These are phyloP conservation scores for Erodium maritimum DNA, from an alignment of 345 rosid species.

Conservation along the genomic window DNA sequence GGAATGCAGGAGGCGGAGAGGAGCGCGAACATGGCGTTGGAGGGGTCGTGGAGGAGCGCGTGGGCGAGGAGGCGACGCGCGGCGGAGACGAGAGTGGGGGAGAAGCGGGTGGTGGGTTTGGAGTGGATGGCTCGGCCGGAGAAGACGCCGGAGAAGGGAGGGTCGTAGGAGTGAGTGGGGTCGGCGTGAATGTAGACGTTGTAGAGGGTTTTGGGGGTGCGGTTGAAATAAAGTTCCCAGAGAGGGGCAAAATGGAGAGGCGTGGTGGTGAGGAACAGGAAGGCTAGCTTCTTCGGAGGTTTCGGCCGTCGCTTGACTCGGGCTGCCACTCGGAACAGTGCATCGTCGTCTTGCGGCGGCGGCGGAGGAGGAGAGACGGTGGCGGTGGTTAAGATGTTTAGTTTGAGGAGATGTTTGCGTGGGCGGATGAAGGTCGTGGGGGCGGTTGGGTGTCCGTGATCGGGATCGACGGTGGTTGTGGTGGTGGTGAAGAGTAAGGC, in stretches of 20 bases:
- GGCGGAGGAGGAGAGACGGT: slow-evolving; percentile 4
- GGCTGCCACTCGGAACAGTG: slow-evolving; percentile 35
- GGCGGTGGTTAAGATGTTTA: background rate
- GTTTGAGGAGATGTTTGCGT: slow-evolving; percentile 4
- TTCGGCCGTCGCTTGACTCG: slow-evolving; percentile 28
- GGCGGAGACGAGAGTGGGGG: slow-evolving; percentile 58
- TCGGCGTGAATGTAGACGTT: slow-evolving; percentile 70
- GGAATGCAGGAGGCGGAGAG: slow-evolving; percentile 69
- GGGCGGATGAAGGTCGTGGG: background rate
- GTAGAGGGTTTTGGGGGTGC: slow-evolving; percentile 22
- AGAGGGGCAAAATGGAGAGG: slow-evolving; percentile 60
- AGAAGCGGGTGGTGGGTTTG: slow-evolving; percentile 29
- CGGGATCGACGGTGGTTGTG: slow-evolving; percentile 16
- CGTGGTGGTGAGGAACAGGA: slow-evolving; percentile 51
- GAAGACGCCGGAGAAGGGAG: slow-evolving; percentile 49
- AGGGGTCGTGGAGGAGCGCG: slow-evolving; percentile 52
- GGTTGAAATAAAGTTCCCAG: slow-evolving; percentile 53
- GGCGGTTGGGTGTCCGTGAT: slow-evolving; percentile 15
- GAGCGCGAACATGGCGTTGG: slow-evolving; percentile 54
- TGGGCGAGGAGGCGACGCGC: slow-evolving; percentile 59
- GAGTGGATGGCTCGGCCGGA: slow-evolving; percentile 42
- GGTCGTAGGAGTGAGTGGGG: slow-evolving; percentile 32
- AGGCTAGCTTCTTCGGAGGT: slow-evolving; percentile 46
- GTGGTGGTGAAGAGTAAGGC: slow-evolving; percentile 45
- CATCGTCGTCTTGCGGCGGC: slow-evolving; percentile 29